phyloP scores from a whole-genome alignment of 2,329 filamentous ascomycete genomes.

The Leptographium radiaticola region DNA sequence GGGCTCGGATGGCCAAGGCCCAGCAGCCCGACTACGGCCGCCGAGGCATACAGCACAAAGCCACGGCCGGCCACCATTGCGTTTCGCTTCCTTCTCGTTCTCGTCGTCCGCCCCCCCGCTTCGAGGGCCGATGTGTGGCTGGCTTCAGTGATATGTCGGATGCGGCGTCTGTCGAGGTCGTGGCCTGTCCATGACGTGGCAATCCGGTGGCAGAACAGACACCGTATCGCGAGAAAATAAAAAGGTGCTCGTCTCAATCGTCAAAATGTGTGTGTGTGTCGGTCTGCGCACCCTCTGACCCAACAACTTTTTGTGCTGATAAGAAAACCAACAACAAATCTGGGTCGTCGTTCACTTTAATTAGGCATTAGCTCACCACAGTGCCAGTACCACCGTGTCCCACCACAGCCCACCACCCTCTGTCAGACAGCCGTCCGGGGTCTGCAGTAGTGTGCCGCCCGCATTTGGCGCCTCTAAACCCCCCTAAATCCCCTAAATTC shows the following conservation, averaged over 20 bases:
- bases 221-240: background rate
- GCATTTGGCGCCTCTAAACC: too few relatives aligned
- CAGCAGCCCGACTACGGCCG: slow-evolving; percentile 10
- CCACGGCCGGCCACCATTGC: slow-evolving; percentile 8
- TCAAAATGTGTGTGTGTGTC: too few relatives aligned
- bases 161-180: background rate
- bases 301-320: too few relatives aligned
- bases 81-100: background rate
- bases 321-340: too few relatives aligned
- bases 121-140: background rate
- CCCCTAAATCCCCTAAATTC: too few relatives aligned
- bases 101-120: background rate
- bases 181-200: background rate
- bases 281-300: too few relatives aligned
- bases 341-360: too few relatives aligned
- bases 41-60: slow-evolving; percentile 11
- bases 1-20: slow-evolving; percentile 9
- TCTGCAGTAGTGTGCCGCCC: too few relatives aligned
- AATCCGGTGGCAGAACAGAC: background rate
- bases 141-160: background rate
- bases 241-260: background rate
- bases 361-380: too few relatives aligned
- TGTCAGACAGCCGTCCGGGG: too few relatives aligned
- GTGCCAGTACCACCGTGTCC: too few relatives aligned
- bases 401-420: too few relatives aligned